A percentile compares a stretch with the other conserved stretches of the same genome.
phyloP scores from a whole-genome alignment of 106 monocot genomes.

The Acanthochlamys bracteata region DNA sequence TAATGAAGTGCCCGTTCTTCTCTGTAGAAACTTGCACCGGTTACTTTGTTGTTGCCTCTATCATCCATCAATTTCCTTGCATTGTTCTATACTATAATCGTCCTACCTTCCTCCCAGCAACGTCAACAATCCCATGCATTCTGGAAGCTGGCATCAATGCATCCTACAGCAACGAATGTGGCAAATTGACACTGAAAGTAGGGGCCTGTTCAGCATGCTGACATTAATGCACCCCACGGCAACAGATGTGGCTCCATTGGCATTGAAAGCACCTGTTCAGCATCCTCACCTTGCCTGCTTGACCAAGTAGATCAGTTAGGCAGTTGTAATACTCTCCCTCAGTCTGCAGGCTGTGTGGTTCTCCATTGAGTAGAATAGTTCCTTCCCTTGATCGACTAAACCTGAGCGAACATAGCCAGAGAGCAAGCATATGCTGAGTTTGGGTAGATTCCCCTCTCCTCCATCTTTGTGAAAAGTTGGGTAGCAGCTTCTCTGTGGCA shows the following conservation, averaged over 20 bases:
- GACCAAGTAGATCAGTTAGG: conserved; percentile 54
- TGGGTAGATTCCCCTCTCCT: conserved; percentile 18
- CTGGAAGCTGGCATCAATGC: conserved; percentile 12
- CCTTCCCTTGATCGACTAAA: conserved; percentile 32
- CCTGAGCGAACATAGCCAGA: conserved; percentile 58
- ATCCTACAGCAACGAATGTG: conserved; percentile 57
- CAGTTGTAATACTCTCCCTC: conserved; percentile 68
- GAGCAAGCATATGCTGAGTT: conserved; percentile 36
- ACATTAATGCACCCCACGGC: conserved; percentile 69
- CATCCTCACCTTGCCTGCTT: conserved; percentile 51
- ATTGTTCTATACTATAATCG: too few species aligned
- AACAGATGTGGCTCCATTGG: conserved; percentile 51
- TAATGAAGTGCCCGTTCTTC: too few species aligned
- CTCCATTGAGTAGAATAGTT: conserved; percentile 52
- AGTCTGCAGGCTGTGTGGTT: conserved; percentile 25
- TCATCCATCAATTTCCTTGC: too few species aligned
- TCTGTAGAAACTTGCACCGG: too few species aligned
- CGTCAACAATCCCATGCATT: too few species aligned
- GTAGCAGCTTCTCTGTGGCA: conserved; percentile 45
- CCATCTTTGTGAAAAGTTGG: conserved; percentile 40
- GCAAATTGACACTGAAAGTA: conserved; percentile 58
- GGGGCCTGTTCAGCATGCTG: conserved; percentile 32
- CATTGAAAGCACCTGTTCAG: conserved; percentile 50
- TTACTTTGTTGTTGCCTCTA: too few species aligned
- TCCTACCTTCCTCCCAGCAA: too few species aligned